Conservation (phyloP, 345 rosid species). For the Brassica nigra region DNA sequence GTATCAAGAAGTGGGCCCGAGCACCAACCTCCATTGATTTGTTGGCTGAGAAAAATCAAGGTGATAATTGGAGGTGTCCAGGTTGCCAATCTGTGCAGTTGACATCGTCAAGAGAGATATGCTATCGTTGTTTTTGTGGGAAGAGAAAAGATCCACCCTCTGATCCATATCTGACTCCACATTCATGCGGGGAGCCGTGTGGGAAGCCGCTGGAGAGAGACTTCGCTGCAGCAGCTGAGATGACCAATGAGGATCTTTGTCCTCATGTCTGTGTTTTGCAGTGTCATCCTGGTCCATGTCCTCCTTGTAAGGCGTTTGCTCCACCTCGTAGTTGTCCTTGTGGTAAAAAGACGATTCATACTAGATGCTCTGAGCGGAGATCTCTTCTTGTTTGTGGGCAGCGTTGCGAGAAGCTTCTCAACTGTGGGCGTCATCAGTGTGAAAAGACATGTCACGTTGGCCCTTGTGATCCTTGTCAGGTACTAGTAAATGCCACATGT, state of each 20-base stretch:
- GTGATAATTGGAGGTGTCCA: slow-evolving; percentile 94
- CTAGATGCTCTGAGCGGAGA: slow-evolving; percentile 85
- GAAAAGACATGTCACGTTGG: slow-evolving; percentile 78
- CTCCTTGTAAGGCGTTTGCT: slow-evolving; percentile 96
- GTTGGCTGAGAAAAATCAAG: slow-evolving; percentile 77
- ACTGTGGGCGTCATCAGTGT: slow-evolving; percentile 76
- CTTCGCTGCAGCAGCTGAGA: slow-evolving; percentile 35
- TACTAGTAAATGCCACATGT: slow-evolving; percentile 67
- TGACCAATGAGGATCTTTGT: slow-evolving; percentile 62
- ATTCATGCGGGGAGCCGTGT: slow-evolving; percentile 97
- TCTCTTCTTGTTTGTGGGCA: slow-evolving; percentile 78
- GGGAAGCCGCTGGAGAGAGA: slow-evolving; percentile 84
- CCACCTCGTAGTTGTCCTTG: slow-evolving; percentile 71
- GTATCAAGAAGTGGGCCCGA: slow-evolving; percentile 95
- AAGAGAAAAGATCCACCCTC: slow-evolving; percentile 86
- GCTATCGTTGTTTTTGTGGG: slow-evolving; percentile 79
- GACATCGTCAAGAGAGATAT: slow-evolving; percentile 69
- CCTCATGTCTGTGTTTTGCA: slow-evolving; percentile 95
- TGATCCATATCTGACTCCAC: slow-evolving; percentile 92
- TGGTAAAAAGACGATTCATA: slow-evolving; percentile 69
- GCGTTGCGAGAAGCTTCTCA: slow-evolving; percentile 64
- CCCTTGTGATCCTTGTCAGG: slow-evolving; percentile 72
- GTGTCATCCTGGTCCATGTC: slow-evolving; percentile 99
- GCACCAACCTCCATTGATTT: slow-evolving; percentile 89
- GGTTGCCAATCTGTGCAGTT: slow-evolving; percentile 96